phyloP scores from a whole-genome alignment of 2,329 filamentous ascomycete species.

The Neopestalotiopsis rosae region DNA sequence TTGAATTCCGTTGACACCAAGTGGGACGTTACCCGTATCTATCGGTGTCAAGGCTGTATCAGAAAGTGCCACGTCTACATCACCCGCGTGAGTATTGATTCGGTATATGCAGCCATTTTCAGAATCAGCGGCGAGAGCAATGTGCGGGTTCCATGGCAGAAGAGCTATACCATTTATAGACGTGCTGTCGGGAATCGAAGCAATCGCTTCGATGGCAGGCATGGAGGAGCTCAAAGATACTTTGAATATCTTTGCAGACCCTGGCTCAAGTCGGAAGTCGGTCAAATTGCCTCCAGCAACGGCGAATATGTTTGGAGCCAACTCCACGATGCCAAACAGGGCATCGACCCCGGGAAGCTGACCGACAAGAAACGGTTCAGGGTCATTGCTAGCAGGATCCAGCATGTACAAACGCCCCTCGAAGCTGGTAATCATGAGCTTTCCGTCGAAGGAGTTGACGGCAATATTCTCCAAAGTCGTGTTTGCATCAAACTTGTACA shows the following conservation, averaged over 20 bases:
- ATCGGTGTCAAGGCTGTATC: not conserved
- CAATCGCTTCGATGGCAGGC: conserved; percentile 12
- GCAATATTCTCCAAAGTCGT: not conserved
- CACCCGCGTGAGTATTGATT: conserved; percentile 18
- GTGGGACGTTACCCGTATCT: conserved; percentile 4
- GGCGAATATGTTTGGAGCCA: not conserved
- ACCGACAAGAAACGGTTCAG: not conserved
- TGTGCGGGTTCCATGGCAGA: conserved; percentile 17
- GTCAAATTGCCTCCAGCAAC: conserved; percentile 17
- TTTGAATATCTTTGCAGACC: conserved; percentile 21
- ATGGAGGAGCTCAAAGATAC: conserved; percentile 11
- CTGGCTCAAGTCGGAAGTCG: conserved; percentile 16
- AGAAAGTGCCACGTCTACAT: not conserved
- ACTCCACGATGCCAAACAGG: not conserved
- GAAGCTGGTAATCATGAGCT: conserved; percentile 1
- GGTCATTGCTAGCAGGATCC: not conserved
- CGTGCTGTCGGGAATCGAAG: conserved; percentile 16
- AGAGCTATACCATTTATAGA: conserved; percentile 22
- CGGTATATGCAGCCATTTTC: conserved; percentile 18
- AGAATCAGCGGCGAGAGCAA: conserved; percentile 19
- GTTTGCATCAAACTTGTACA: not conserved
- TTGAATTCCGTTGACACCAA: conserved; percentile 20
- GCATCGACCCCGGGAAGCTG: not conserved
- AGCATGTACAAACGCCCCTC: not conserved
- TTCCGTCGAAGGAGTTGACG: not conserved